Evolutionary conservation across 148 eudicot species (phyloP).

Genomic region (Nepenthes gracilis): DNA sequence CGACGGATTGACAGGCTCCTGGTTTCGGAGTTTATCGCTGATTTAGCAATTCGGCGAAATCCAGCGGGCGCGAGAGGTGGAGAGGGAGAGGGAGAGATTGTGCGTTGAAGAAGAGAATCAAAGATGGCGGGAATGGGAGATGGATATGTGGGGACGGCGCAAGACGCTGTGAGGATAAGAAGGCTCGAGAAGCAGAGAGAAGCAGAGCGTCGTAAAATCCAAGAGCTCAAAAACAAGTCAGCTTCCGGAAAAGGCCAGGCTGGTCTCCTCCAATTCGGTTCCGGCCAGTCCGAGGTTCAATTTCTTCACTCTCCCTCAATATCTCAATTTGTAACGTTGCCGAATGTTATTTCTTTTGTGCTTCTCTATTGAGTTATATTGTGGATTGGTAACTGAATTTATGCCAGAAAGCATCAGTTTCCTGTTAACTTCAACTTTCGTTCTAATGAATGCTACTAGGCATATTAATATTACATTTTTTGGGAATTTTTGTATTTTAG

Average conservation of each 20-base stretch:
- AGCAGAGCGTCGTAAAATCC: conserved; percentile 80
- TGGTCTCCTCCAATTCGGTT: conserved; percentile 97
- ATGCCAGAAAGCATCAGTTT: too few relatives aligned
- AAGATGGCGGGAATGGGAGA: conserved; percentile 98
- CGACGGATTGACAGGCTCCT: too few relatives aligned
- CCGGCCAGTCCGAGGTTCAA: conserved; percentile 76
- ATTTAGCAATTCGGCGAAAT: too few relatives aligned
- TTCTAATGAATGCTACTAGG: too few relatives aligned
- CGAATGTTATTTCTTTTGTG: not conserved
- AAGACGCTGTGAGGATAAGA: conserved; percentile 86
- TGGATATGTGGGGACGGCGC: conserved; percentile 95
- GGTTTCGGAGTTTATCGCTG: too few relatives aligned
- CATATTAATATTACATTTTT: too few relatives aligned
- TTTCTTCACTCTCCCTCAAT: not conserved
- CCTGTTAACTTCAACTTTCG: too few relatives aligned
- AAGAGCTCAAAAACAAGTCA: conserved; percentile 74
- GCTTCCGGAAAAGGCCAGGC: conserved; percentile 69
- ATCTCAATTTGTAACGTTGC: not conserved
- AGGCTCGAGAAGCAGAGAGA: conserved; percentile 94
- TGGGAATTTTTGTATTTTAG: too few relatives aligned
- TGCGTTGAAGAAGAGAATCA: not conserved
- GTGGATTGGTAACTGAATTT: too few relatives aligned
- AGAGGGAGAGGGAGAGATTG: not conserved
- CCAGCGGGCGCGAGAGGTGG: not conserved
- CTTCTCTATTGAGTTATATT: not conserved